These are phyloP conservation scores for Phaeosphaeria sp. DNA, from an alignment of 2,329 filamentous ascomycete species.

Conservation along the genomic window DNA sequence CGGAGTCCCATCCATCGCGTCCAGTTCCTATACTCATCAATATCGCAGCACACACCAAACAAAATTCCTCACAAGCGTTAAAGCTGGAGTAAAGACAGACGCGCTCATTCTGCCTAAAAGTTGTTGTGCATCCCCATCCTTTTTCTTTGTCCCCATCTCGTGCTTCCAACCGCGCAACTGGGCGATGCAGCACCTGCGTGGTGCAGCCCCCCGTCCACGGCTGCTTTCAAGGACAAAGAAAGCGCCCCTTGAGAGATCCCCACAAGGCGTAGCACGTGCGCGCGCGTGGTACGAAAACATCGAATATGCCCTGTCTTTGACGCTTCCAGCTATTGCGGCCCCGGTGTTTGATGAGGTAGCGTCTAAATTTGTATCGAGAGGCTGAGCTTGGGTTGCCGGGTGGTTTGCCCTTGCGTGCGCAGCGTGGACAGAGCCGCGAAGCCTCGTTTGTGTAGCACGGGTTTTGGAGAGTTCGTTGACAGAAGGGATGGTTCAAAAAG, in stretches of 20 bases:
- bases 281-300: neutral
- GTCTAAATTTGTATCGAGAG: neutral
- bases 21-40: neutral
- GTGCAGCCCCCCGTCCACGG: no score
- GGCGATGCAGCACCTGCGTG: neutral
- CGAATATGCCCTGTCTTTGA: neutral
- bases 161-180: neutral
- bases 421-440: neutral
- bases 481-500: neutral
- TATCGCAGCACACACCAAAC: neutral
- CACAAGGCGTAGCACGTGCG: neutral
- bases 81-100: neutral
- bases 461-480: neutral
- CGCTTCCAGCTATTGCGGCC: neutral
- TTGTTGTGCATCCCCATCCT: neutral
- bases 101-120: neutral
- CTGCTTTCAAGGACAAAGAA: neutral
- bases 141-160: constrained; percentile 10
- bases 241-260: neutral
- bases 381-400: neutral
- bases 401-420: neutral
- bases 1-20: constrained; percentile 13
- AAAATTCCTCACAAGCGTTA: neutral
- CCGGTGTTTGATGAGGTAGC: neutral
- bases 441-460: neutral